These are phyloP conservation scores for Xylaria cubensis DNA, from an alignment of 495 filamentous ascomycete species.

Conservation along the genomic window DNA sequence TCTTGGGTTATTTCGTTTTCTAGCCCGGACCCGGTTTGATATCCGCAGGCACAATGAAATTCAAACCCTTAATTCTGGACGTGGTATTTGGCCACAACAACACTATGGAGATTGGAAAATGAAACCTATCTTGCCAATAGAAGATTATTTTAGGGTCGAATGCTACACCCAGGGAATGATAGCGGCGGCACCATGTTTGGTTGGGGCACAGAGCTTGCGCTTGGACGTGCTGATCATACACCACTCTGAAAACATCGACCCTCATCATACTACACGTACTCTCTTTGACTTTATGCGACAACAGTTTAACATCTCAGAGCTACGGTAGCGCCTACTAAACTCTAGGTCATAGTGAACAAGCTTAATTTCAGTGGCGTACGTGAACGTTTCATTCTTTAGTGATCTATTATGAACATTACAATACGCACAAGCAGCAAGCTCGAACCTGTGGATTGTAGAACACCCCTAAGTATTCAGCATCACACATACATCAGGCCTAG, in stretches of 20 bases:
- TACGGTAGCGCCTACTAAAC: neutral
- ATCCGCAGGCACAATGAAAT: neutral
- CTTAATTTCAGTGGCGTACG: neutral
- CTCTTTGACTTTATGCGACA: neutral
- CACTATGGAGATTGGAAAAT: neutral
- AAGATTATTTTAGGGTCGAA: neutral
- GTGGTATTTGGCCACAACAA: neutral
- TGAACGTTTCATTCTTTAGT: neutral
- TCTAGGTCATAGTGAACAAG: neutral
- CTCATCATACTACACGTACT: neutral
- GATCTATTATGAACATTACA: neutral
- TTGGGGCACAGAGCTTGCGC: neutral
- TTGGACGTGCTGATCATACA: conserved; percentile 15
- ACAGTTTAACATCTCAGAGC: neutral
- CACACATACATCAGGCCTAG: neutral
- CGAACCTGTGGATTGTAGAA: neutral
- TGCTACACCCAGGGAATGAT: neutral
- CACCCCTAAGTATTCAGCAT: neutral
- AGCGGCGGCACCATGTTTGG: neutral
- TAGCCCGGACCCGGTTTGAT: conserved; percentile 8
- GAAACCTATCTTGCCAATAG: neutral
- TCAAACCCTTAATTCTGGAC: neutral
- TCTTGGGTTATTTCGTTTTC: neutral
- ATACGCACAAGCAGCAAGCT: neutral
- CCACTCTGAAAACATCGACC: neutral